A percentile compares a stretch with the other conserved stretches of the same genome.
Conservation (phyloP, 768 basidiomycete genomes). For the Trametes elegans region DNA sequence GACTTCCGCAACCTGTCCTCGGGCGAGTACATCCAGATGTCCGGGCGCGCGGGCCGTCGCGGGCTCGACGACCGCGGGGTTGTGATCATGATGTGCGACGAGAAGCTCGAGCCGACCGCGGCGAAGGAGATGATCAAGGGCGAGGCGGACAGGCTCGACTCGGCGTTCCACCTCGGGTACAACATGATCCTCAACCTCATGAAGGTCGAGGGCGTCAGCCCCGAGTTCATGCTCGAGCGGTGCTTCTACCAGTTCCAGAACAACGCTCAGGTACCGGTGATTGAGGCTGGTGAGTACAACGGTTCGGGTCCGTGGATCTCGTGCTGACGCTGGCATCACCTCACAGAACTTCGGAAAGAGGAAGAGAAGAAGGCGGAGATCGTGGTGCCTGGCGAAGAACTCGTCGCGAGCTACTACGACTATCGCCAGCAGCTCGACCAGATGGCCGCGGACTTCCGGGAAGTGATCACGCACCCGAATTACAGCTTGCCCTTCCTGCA, state of each 20-base stretch:
- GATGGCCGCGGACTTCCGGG: conserved; percentile 82
- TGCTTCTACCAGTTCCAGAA: conserved; percentile 99
- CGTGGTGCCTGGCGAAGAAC: conserved; percentile 78
- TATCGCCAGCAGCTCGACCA: conserved; percentile 91
- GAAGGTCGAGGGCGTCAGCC: conserved; percentile 97
- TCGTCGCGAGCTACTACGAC: conserved; percentile 89
- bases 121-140: conserved; percentile 99
- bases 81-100: conserved; percentile 99
- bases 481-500: conserved; percentile 96
- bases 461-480: conserved; percentile 92
- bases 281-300: conserved; percentile 70
- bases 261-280: conserved; percentile 79
- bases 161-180: conserved; percentile 97
- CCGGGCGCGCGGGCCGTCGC: conserved; percentile 94
- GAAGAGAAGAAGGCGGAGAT: conserved; percentile 65
- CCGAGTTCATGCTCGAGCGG: conserved; percentile 95
- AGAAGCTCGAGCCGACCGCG: conserved; percentile 88
- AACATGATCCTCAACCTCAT: conserved; percentile 99
- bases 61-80: conserved; percentile 98
- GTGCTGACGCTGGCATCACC: not conserved
- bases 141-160: conserved; percentile 93
- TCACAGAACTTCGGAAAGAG: conserved; percentile 68
- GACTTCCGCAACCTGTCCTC: conserved; percentile 92
- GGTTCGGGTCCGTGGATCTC: not conserved
- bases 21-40: conserved; percentile 99